Evolutionary conservation across 768 basidiomycete genomes (phyloP).

Genomic region (Termitomyces sp.): DNA sequence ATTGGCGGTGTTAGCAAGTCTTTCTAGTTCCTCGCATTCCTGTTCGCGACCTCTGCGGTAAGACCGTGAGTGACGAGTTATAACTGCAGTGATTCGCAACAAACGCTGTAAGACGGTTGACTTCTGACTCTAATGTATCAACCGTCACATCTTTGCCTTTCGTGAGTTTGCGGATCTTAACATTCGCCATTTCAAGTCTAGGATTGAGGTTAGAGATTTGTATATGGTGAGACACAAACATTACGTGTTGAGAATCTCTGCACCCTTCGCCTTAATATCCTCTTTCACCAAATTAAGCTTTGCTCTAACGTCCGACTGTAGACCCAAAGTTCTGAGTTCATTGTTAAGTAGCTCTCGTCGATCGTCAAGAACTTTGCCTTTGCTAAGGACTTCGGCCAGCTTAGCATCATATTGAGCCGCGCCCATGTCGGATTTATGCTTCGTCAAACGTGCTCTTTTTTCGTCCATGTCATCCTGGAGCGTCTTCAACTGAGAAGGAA

Average conservation of each 20-base stretch:
- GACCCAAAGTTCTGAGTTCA: conserved; percentile 65
- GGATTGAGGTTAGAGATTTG: background rate
- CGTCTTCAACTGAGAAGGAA: conserved; percentile 48
- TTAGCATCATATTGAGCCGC: conserved; percentile 60
- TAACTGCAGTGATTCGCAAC: conserved; percentile 16
- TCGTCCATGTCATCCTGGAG: conserved; percentile 64
- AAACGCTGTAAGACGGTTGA: conserved; percentile 55
- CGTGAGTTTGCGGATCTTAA: conserved; percentile 55
- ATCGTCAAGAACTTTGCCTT: conserved; percentile 59
- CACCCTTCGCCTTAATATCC: conserved; percentile 58
- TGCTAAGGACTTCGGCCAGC: conserved; percentile 46
- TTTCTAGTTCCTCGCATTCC: conserved; percentile 45
- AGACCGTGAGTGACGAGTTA: background rate
- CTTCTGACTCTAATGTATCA: conserved; percentile 70
- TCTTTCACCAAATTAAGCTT: conserved; percentile 68
- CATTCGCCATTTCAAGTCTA: conserved; percentile 59
- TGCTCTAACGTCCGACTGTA: conserved; percentile 79
- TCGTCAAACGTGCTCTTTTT: conserved; percentile 55
- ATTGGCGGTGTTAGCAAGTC: conserved; percentile 39
- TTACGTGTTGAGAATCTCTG: conserved; percentile 66
- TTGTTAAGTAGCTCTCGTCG: conserved; percentile 60
- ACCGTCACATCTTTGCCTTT: conserved; percentile 51
- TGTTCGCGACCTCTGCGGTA: conserved; percentile 59
- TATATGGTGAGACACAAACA: conserved; percentile 17
- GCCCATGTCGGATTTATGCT: conserved; percentile 52